Base-by-base conservation (phyloP, 345 rosid species). In the Boechera retrofracta region DNA sequence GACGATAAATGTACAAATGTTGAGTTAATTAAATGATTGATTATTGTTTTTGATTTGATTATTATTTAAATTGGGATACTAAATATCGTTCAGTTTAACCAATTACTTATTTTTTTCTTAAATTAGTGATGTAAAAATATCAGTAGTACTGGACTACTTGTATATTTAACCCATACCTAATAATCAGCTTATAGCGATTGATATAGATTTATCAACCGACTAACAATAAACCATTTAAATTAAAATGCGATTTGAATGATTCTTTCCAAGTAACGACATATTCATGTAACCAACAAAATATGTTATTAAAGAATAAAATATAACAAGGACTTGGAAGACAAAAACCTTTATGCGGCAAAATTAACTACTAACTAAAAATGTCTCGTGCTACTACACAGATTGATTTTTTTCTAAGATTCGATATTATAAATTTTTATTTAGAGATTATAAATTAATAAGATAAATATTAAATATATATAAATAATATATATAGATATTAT, bases 181-280 rank as follows among this genome's bases (percentile, higher is more conserved):
- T 64, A 8, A 58, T 49, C 67, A 66, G 16, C 12, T 6, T 45
- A 66, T 26, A 74, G 32, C 41, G 67, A 67, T 47, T 74, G 79
- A 60, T 38, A 18, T 64, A 21, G 38, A 52, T 33, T 2, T 21
- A 28, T 28, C 54, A 75, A 67, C 73, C 53, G 16, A 68, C 44
- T 28, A 29, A 35, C 53, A 12, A 75, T 18, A 12, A 16, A 6
- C 51, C 52, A 59, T 39, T 6, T 9, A 38, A 58, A 59, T 1
- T 28, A 28, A 28, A 16, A 49, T 49, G 21, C 13, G 47, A 67
- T 59, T 68, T n/a, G 31, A 39, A 38, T 49, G 73, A 75, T 75
- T 60, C 9, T 6, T 55, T 39, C 44, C 41, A 39, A 62, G 24
- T 49, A 16, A 35, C 31, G 67, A 74, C 49, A 49, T 8, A 7